Evolutionary conservation across 495 filamentous ascomycete genomes (phyloP).

Genomic region (Thermothielavioides terrestris): DNA sequence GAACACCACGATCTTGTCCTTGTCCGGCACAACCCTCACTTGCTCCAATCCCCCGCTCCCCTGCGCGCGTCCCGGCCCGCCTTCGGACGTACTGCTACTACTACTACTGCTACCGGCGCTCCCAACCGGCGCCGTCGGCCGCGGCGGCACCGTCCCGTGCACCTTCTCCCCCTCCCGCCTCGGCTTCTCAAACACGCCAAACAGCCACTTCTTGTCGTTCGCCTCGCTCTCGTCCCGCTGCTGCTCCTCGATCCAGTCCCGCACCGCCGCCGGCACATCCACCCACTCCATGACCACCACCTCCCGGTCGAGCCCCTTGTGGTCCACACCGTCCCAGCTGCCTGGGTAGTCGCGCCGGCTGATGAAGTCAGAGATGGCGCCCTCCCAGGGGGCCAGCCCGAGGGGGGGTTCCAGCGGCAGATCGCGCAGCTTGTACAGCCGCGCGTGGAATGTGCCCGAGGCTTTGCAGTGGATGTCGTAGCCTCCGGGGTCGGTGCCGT

Average conservation of each 20-base stretch:
- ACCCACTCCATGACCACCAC: conserved; percentile 28
- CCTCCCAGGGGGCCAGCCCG: conserved; percentile 22
- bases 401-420: conserved; percentile 12
- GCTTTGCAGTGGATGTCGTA: conserved; percentile 25
- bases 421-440: conserved; percentile 25
- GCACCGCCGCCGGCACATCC: conserved; percentile 22
- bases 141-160: conserved; percentile 7
- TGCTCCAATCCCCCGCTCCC: neutral
- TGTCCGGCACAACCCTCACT: conserved; percentile 7
- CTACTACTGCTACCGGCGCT: neutral
- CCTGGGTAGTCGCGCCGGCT: conserved; percentile 17
- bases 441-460: conserved; percentile 19
- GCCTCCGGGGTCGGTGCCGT: conserved; percentile 21
- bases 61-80: neutral
- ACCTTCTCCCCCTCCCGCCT: conserved; percentile 15
- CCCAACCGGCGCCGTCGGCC: conserved; percentile 6
- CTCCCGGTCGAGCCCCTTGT: conserved; percentile 25
- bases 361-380: conserved; percentile 21
- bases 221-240: conserved; percentile 7
- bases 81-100: too few species aligned
- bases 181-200: conserved; percentile 26
- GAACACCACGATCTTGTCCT: conserved; percentile 30
- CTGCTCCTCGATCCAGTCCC: conserved; percentile 28
- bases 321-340: conserved; percentile 29
- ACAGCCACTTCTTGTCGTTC: conserved; percentile 19